Evolutionary conservation across 2,329 filamentous ascomycete genomes (phyloP).

Genomic region (Xylariaceae sp.): DNA sequence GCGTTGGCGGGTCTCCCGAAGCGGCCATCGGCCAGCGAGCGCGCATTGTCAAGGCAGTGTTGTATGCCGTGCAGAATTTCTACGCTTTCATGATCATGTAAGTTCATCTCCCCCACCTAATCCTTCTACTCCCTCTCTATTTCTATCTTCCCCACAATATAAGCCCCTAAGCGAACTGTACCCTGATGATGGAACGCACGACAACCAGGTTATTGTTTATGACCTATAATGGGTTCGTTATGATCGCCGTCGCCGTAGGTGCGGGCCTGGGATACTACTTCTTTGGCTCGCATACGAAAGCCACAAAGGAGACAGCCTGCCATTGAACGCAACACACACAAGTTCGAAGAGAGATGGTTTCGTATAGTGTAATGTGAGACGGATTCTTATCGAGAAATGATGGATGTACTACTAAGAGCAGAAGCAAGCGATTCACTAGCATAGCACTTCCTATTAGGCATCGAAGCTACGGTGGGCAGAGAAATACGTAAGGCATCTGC

Average conservation of each 20-base stretch:
- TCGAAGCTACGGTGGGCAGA: not conserved
- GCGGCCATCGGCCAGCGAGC: slow-evolving; percentile 63
- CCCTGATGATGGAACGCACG: not conserved
- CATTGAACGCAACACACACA: slow-evolving; percentile 60
- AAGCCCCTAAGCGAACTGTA: not conserved
- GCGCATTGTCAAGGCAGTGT: slow-evolving; percentile 77
- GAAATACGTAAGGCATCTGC: too few relatives aligned
- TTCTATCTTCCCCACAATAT: not conserved
- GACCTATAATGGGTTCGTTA: slow-evolving; percentile 99
- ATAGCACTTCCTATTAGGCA: not conserved
- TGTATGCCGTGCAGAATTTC: slow-evolving; percentile 95
- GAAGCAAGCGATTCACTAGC: slow-evolving; percentile 4
- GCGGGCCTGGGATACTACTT: slow-evolving; percentile 86
- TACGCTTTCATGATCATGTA: slow-evolving; percentile 99
- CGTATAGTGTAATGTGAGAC: not conserved
- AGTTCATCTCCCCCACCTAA: slow-evolving; percentile 56
- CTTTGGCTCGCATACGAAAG: slow-evolving; percentile 74
- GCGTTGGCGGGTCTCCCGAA: slow-evolving; percentile 55
- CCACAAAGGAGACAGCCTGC: slow-evolving; percentile 87
- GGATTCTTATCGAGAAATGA: not conserved
- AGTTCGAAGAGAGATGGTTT: not conserved
- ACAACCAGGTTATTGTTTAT: slow-evolving; percentile 87
- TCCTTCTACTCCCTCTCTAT: not conserved
- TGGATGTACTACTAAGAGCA: not conserved
- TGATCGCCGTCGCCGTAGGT: slow-evolving; percentile 87